A percentile compares a stretch with the other conserved stretches of the same genome.
phyloP scores from a whole-genome alignment of 2,329 filamentous ascomycete species.

The Colletotrichum graminicola region DNA sequence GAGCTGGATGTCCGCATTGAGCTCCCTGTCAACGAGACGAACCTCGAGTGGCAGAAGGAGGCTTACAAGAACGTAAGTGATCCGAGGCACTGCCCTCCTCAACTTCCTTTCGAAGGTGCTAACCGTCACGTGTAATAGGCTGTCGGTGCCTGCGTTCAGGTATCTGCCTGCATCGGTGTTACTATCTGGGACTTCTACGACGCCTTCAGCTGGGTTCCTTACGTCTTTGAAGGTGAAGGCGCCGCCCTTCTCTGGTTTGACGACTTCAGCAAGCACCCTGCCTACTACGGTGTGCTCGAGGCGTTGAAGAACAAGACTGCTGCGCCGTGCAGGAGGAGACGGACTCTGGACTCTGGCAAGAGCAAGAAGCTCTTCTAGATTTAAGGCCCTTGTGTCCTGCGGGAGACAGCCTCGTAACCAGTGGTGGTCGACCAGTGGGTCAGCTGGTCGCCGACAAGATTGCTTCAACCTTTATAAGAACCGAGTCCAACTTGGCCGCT shows the following conservation, averaged over 20 bases:
- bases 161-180: constrained; percentile 49
- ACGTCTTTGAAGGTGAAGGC: constrained; percentile 55
- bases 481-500: not conserved
- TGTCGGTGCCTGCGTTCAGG: constrained; percentile 49
- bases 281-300: constrained; percentile 54
- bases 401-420: not conserved
- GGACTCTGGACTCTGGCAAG: constrained; percentile 18
- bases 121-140: not conserved
- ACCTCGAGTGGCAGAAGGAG: constrained; percentile 48
- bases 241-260: constrained; percentile 58
- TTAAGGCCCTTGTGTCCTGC: too few species aligned
- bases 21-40: constrained; percentile 47
- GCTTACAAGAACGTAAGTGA: constrained; percentile 44
- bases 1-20: constrained; percentile 65
- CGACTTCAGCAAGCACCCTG: constrained; percentile 57
- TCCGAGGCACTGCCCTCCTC: not conserved
- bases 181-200: constrained; percentile 54
- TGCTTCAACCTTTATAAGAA: not conserved
- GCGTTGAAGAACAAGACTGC: constrained; percentile 50
- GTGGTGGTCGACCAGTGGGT: not conserved
- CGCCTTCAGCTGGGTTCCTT: constrained; percentile 57
- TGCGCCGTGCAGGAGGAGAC: constrained; percentile 33
- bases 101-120: not conserved
- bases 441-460: too few species aligned
- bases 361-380: constrained; percentile 30